These are phyloP conservation scores for Talaromyces verruculosus DNA, from an alignment of 2,329 filamentous ascomycete species.

Conservation along the genomic window DNA sequence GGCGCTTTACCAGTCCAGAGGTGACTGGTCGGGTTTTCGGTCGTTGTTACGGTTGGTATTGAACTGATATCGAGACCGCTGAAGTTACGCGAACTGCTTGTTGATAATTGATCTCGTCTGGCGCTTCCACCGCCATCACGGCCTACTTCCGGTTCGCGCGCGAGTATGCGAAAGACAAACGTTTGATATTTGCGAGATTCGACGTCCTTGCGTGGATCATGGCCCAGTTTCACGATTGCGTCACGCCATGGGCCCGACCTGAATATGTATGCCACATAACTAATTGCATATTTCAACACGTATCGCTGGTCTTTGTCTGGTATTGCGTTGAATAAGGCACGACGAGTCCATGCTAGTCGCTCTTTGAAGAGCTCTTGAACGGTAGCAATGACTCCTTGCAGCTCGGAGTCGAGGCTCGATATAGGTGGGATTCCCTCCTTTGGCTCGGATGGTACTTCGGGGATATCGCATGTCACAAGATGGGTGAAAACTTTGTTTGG, in stretches of 20 bases:
- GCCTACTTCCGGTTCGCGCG: constrained; percentile 34
- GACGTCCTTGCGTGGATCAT: constrained; percentile 78
- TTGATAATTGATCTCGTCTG: constrained; percentile 24
- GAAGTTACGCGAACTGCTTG: constrained; percentile 18
- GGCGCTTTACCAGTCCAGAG: constrained; percentile 74
- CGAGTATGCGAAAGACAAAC: constrained; percentile 73
- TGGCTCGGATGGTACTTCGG: constrained; percentile 60
- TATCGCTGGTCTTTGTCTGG: constrained; percentile 51
- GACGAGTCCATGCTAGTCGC: constrained; percentile 82
- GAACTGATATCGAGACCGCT: constrained; percentile 20
- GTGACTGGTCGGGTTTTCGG: constrained; percentile 49
- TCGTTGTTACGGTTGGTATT: constrained; percentile 17
- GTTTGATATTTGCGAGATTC: constrained; percentile 83
- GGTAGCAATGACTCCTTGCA: constrained; percentile 64
- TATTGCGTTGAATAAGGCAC: constrained; percentile 75
- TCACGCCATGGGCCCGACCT: constrained; percentile 90
- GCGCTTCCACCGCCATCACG: constrained; percentile 35
- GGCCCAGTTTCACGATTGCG: constrained; percentile 76
- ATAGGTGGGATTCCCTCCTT: constrained; percentile 58
- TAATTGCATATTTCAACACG: constrained; percentile 70
- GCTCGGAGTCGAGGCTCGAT: constrained; percentile 53
- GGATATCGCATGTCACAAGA: constrained; percentile 62
- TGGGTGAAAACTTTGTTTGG: constrained; percentile 60
- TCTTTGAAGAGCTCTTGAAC: constrained; percentile 67
- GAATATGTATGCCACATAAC: constrained; percentile 89